These are phyloP conservation scores for Eimeria sp. DNA, from an alignment of 169 alveolate genomes.

Conservation along the genomic window DNA sequence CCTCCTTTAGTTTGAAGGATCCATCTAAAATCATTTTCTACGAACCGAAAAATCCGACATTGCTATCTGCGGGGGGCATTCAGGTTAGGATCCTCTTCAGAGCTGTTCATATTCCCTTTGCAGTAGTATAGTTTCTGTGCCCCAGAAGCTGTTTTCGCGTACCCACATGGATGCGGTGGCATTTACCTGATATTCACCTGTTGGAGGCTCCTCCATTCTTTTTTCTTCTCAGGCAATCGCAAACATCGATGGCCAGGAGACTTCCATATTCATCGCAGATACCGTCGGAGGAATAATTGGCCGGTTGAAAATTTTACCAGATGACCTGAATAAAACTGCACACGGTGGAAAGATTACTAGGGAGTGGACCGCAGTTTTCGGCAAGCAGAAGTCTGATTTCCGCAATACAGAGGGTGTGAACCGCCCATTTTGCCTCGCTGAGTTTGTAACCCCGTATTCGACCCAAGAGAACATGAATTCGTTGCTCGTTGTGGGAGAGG, in stretches of 20 bases:
- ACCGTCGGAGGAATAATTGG: constrained; percentile 65
- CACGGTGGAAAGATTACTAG: constrained; percentile 31
- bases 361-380: constrained; percentile 77
- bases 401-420: constrained; percentile 64
- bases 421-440: constrained; percentile 68
- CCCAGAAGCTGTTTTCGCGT: background rate
- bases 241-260: constrained; percentile 55
- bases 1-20: constrained; percentile 11
- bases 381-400: constrained; percentile 70
- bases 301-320: constrained; percentile 43
- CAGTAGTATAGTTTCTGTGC: background rate
- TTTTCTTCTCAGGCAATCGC: constrained; percentile 16
- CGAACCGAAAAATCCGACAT: constrained; percentile 72
- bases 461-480: constrained; percentile 40
- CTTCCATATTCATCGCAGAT: constrained; percentile 49
- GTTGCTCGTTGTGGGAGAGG: constrained; percentile 79
- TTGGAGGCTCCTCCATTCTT: background rate
- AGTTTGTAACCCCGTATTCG: constrained; percentile 54
- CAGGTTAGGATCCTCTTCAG: constrained; percentile 34
- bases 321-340: background rate
- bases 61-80: constrained; percentile 80
- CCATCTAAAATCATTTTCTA: constrained; percentile 27
- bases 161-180: background rate
- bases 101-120: background rate
- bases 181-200: background rate